Conservation (phyloP, 2,329 filamentous ascomycete genomes). For the Mollisia scopiformis region DNA sequence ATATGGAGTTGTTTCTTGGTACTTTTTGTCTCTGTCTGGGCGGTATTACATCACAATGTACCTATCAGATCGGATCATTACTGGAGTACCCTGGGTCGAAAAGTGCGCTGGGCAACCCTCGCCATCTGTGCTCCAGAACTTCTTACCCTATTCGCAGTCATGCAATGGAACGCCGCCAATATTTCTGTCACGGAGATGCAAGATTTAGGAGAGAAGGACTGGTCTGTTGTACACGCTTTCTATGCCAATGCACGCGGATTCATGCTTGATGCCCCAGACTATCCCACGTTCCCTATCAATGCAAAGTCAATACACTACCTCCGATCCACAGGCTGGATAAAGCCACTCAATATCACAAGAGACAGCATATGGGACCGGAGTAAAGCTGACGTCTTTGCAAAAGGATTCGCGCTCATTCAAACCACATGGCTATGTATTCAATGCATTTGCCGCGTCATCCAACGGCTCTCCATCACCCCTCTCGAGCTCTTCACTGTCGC, state of each 20-base stretch:
- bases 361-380: constrained; percentile 33
- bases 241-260: constrained; percentile 47
- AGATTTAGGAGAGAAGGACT: constrained; percentile 25
- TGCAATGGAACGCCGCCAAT: constrained; percentile 39
- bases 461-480: neutral
- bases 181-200: constrained; percentile 35
- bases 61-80: constrained; percentile 30
- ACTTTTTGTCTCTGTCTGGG: constrained; percentile 46
- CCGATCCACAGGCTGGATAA: constrained; percentile 33
- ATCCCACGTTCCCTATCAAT: constrained; percentile 40
- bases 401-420: neutral
- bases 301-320: constrained; percentile 40
- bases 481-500: neutral
- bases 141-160: constrained; percentile 39
- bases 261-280: constrained; percentile 24
- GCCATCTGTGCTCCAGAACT: constrained; percentile 42
- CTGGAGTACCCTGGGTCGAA: constrained; percentile 36
- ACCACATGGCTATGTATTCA: neutral
- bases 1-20: constrained; percentile 43
- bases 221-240: constrained; percentile 45
- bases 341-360: constrained; percentile 25
- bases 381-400: constrained; percentile 31
- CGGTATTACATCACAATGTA: constrained; percentile 43
- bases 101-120: constrained; percentile 39
- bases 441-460: neutral